Base-by-base conservation (phyloP, 2,329 filamentous ascomycete genomes). In the Pleomassaria siparia region DNA sequence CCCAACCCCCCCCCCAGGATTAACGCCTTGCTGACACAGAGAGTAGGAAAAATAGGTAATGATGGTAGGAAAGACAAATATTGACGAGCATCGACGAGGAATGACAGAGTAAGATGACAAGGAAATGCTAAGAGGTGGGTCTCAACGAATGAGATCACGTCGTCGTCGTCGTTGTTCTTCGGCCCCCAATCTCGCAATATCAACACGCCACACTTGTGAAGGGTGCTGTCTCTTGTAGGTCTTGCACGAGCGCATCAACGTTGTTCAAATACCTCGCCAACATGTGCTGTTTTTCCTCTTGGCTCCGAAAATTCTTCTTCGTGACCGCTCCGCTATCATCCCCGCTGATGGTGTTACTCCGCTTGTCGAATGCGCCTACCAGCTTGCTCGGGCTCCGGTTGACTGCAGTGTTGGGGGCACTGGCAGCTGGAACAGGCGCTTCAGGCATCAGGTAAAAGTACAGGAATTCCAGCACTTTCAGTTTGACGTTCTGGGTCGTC, bases 391-490 rank as follows among this genome's bases (percentile, higher is more conserved):
- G 69, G 47, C 66, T 62, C 32, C 66, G 56, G 15, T 63, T 55
- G 29, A 49, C 60, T 4, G 70, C 72, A 1, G 72, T 71, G 49
- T 71, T 74, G 0, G 71, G 65, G 2, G 69, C 66, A 18, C 67
- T 70, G 11, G 63, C 62, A 75, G 36, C 80, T 28, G 50, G 58
- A 22, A 67, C 67, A 1, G 77, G 85, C 0, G 82, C 83, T 74
- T 99, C 94, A 42, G 92, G 91, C 87, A 97, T 96, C 59, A 99
- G 85, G 72, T 97, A 99, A 73, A 97, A 97, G 77, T 97, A 97
- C 43, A 99, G 76, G 67, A 97, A 97, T 72, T 97, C 94, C 59
- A 96, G 86, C n/a, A 95, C 83, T 71, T 95, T 94, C 66, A 96
- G 82, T 76, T 96, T 96, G 56, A 97, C 91, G 61, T 92, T 89